phyloP scores from a whole-genome alignment of 2,329 filamentous ascomycete genomes.

The Xylaria sp. region DNA sequence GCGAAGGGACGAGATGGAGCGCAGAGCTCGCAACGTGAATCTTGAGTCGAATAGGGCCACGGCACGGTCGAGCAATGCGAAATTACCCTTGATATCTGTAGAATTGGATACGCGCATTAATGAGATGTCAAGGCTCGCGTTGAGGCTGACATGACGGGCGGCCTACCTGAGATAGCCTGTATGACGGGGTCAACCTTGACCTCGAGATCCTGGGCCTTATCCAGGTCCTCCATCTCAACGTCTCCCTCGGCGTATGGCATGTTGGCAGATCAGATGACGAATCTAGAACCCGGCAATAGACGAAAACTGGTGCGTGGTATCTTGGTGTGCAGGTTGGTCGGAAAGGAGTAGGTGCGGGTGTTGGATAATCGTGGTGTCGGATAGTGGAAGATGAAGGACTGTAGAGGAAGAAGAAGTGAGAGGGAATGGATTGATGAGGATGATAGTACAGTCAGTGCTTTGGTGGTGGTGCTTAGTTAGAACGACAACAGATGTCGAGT shows the following conservation, averaged over 20 bases:
- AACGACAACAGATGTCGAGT: slow-evolving; percentile 35
- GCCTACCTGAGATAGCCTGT: slow-evolving; percentile 68
- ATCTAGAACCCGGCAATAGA: slow-evolving; percentile 41
- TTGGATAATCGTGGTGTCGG: slow-evolving; percentile 8
- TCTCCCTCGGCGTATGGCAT: slow-evolving; percentile 67
- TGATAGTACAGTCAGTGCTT: slow-evolving; percentile 19
- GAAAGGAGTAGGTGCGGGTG: slow-evolving; percentile 9
- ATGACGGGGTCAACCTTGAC: slow-evolving; percentile 69
- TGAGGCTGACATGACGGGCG: neutral
- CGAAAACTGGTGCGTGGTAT: slow-evolving; percentile 21
- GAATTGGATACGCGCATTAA: slow-evolving; percentile 23
- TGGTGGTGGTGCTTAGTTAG: slow-evolving; percentile 9
- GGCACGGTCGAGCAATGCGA: slow-evolving; percentile 88
- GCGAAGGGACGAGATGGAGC: slow-evolving; percentile 94
- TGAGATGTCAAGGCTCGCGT: neutral
- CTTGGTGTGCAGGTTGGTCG: slow-evolving; percentile 15
- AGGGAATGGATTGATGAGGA: slow-evolving; percentile 31
- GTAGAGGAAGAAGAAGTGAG: slow-evolving; percentile 18
- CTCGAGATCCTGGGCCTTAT: slow-evolving; percentile 60
- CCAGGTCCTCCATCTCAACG: slow-evolving; percentile 73
- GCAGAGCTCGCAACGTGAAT: slow-evolving; percentile 92
- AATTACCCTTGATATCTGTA: slow-evolving; percentile 94
- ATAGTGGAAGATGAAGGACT: slow-evolving; percentile 22
- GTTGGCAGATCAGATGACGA: slow-evolving; percentile 38
- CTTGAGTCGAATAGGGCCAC: slow-evolving; percentile 93